Conservation (phyloP, 2,329 filamentous ascomycete genomes). For the Hymenotorrendiella dingleyae region DNA sequence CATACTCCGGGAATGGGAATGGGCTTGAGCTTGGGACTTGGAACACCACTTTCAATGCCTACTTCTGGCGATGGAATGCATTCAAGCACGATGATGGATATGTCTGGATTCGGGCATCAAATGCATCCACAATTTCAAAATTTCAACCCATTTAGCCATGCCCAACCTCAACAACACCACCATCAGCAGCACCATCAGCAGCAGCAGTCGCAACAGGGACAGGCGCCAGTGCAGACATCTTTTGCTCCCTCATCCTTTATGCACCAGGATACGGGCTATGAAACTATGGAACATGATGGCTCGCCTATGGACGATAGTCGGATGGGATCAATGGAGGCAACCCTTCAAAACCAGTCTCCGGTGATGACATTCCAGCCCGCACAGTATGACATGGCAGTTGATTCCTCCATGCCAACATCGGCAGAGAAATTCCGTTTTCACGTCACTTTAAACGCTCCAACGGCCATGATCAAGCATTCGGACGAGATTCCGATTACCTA, state of each 20-base stretch:
- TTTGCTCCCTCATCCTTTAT: constrained; percentile 78
- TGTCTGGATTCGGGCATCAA: constrained; percentile 55
- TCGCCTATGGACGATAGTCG: constrained; percentile 57
- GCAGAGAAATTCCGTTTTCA: constrained; percentile 82
- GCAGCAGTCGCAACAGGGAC: constrained; percentile 30
- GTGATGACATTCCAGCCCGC: constrained; percentile 52
- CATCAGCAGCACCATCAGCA: constrained; percentile 32
- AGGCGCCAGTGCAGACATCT: constrained; percentile 41
- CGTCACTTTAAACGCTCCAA: constrained; percentile 85
- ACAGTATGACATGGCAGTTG: constrained; percentile 41
- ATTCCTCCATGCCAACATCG: constrained; percentile 43
- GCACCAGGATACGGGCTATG: constrained; percentile 74
- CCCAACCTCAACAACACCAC: constrained; percentile 33
- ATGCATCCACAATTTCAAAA: constrained; percentile 55
- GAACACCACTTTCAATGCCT: constrained; percentile 78
- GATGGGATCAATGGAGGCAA: constrained; percentile 51
- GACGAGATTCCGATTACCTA: constrained; percentile 97
- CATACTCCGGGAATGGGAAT: constrained; percentile 80
- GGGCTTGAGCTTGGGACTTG: constrained; percentile 38
- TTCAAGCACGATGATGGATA: constrained; percentile 53
- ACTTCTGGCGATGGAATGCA: constrained; percentile 61
- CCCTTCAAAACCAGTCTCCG: constrained; percentile 56
- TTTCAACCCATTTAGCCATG: constrained; percentile 66
- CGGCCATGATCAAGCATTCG: constrained; percentile 85
- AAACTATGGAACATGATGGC: constrained; percentile 70